Evolutionary conservation across 176 grass and related monocot genomes (phyloP).

Genomic region (Oryza longistaminata): DNA sequence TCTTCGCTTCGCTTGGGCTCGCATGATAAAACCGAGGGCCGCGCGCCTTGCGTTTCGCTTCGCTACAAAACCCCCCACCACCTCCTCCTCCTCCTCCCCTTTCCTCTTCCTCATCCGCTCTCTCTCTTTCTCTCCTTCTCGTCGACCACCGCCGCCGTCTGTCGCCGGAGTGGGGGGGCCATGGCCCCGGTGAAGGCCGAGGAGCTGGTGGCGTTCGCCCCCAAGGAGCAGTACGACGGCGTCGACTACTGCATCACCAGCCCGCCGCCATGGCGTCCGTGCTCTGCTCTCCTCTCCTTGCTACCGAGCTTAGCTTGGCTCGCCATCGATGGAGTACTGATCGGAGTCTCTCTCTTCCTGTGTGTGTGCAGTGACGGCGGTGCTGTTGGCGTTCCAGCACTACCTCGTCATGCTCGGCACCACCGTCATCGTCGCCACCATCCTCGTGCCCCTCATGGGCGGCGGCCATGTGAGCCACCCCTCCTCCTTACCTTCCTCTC

Average conservation of each 20-base stretch:
- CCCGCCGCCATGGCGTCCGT: constrained; percentile 82
- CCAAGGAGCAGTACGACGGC: constrained; percentile 68
- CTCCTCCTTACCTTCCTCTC: no score
- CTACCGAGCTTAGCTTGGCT: not conserved
- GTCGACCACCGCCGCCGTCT: not conserved
- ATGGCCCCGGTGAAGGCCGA: constrained; percentile 57
- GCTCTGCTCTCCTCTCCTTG: not conserved
- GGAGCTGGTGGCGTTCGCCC: constrained; percentile 55
- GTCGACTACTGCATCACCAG: constrained; percentile 94
- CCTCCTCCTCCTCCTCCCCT: not conserved
- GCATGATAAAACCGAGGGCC: constrained; percentile 27
- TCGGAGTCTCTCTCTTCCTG: not conserved
- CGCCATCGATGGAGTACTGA: not conserved
- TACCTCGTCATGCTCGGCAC: constrained; percentile 98
- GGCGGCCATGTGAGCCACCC: constrained; percentile 61
- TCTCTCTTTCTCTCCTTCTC: no score
- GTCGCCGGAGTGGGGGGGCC: not conserved
- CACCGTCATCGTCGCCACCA: constrained; percentile 83
- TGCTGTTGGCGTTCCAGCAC: constrained; percentile 85
- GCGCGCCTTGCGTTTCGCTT: constrained; percentile 6
- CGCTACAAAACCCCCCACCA: not conserved
- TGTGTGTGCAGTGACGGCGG: constrained; percentile 52
- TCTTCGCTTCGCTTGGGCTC: not conserved
- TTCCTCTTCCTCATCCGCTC: not conserved
- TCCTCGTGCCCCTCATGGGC: constrained; percentile 91